Percentiles rank a stretch among this genome's conserved stretches.
Conservation (phyloP, 495 filamentous ascomycete species). For the Tuber borchii region DNA sequence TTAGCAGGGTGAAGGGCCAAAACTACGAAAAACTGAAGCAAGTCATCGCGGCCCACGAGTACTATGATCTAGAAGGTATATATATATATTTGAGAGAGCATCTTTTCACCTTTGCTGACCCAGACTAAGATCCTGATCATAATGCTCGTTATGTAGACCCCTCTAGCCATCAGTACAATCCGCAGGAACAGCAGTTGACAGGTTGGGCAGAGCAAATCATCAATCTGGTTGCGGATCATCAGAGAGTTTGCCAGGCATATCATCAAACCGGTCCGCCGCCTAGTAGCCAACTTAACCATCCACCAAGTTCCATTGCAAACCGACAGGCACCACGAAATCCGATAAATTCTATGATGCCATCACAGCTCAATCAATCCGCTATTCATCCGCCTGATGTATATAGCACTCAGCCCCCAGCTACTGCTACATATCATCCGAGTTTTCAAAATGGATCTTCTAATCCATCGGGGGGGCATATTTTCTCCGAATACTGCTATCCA, state of each 20-base stretch:
- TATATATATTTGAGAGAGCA: background rate
- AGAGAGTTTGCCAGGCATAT: background rate
- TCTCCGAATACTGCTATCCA: background rate
- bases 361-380: background rate
- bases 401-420: background rate
- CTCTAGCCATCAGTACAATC: background rate
- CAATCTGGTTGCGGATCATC: background rate
- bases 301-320: background rate
- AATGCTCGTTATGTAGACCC: background rate
- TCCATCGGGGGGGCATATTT: background rate
- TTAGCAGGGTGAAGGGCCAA: background rate
- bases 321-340: background rate
- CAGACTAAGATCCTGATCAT: background rate
- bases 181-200: background rate
- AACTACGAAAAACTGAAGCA: background rate
- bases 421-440: background rate
- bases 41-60: background rate
- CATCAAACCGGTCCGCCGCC: background rate
- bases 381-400: background rate
- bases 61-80: slow-evolving; percentile 6
- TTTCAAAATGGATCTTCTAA: background rate
- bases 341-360: background rate
- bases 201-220: background rate
- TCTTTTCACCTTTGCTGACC: background rate
- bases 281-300: background rate